Evolutionary conservation across 2,329 filamentous ascomycete genomes (phyloP), one percentile per base, ranked within the genome.

Genomic region (Colletotrichum cereale): DNA sequence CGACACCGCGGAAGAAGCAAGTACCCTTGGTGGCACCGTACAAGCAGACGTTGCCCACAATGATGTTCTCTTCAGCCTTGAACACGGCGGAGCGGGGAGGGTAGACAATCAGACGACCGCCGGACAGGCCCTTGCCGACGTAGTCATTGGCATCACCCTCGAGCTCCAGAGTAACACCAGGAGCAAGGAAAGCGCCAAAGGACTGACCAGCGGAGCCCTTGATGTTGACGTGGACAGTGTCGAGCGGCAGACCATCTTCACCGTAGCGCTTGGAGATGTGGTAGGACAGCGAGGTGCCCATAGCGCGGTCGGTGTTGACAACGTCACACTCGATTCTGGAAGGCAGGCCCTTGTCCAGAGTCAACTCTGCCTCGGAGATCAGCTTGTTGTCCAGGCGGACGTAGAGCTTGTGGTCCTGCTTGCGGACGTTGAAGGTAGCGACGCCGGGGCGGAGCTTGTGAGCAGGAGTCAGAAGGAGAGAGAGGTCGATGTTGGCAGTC

Each of bases 81-180:
- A 95, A 98, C 3, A 96, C 92, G 65, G 96, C 93, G 56, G 92
- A 91, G 57, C 95, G 93, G 58, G 95, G 95, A 73, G 96, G 96
- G 81, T 98, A 98, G 78, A 98, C 88, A 78, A 98, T 97, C 75
- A 98, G 84, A 67, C 95, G 93, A 81, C 96, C 96, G 81, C 96
- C 96, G 66, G 95, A 98, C 40, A 98, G 86, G 79, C 95, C 95
- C 87, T 98, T 98, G 76, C 96, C 96, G 67, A 98, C 95, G 77
- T 98, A 98, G 81, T 98, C 96, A 82, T 98, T 98, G 79, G 94
- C 87, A 80, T 98, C 96, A 83, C 96, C 96, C 84, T 98, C 96
- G 48, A 98, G 90, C 83, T 98, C 96, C 57, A 98, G 86, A 1
- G 96, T 98, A 56, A 98, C 91, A 88, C 96, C 96, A 73, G 95